A percentile compares a stretch with the other conserved stretches of the same genome.
Evolutionary conservation across 192 early-diverging fungal species (phyloP).

Genomic region (Chytriomyces confervae): DNA sequence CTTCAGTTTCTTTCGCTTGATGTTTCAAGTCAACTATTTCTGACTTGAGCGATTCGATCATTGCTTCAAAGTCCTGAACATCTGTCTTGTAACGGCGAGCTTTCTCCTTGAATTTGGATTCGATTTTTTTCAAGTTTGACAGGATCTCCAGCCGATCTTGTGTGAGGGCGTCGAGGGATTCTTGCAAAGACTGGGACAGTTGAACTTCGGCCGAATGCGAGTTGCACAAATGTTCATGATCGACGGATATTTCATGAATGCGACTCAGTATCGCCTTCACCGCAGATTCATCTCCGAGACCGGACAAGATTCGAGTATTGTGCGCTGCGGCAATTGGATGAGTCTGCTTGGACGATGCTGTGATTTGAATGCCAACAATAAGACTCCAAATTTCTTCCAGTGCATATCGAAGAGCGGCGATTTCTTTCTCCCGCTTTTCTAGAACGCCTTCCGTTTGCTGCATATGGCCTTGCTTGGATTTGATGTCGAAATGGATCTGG

Average conservation of each 20-base stretch:
- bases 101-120: slow-evolving; percentile 34
- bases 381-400: slow-evolving; percentile 29
- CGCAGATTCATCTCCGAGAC: slow-evolving; percentile 12
- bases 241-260: slow-evolving; percentile 29
- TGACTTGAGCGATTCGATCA: slow-evolving; percentile 17
- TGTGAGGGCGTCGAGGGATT: neutral
- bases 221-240: slow-evolving; percentile 20
- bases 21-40: neutral
- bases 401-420: slow-evolving; percentile 22
- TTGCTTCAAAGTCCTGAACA: neutral
- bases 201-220: slow-evolving; percentile 12
- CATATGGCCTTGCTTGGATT: slow-evolving; percentile 22
- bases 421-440: slow-evolving; percentile 23
- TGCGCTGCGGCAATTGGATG: no score
- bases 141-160: slow-evolving; percentile 21
- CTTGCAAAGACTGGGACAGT: slow-evolving; percentile 12
- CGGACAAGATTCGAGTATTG: neutral
- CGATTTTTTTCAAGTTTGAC: slow-evolving; percentile 30
- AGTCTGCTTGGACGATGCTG: slow-evolving; percentile 18
- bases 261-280: slow-evolving; percentile 12
- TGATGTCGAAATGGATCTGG: slow-evolving; percentile 34
- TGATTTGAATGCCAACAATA: neutral
- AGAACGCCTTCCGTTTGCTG: slow-evolving; percentile 3
- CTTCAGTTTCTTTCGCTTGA: neutral
- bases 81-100: slow-evolving; percentile 13